Base-by-base conservation (phyloP, 768 basidiomycete species). In the Podaxis pistillaris region DNA sequence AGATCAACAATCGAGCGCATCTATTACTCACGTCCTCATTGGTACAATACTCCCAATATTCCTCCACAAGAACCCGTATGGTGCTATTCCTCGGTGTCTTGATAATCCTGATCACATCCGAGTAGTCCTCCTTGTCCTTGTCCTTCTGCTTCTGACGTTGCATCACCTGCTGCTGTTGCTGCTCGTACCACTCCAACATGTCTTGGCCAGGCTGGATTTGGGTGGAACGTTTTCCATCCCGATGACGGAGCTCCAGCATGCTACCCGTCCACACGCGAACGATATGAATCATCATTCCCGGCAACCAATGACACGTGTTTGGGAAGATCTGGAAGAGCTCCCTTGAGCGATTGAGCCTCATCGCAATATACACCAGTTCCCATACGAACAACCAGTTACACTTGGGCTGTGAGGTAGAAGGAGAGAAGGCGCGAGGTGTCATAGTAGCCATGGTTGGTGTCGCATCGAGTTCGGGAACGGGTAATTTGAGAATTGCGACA, bases 21-120 rank as follows among this genome's bases (percentile, higher is more conserved):
- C 28, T 30, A 30, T 24, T 22, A 17, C 58, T 51, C 36, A 59
- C 58, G 13, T 51, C 36, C 24, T 36, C 47, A 11, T 19, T 51
- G 12, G 15, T 24, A 5, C 19, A 19, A 3, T 50, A 26, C 2
- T 11, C 11, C 58, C 58, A 59, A 30, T 37, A 59, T 17, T 59
- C 30, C 6, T 59, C 36, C 11, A 59, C 58, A 13, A 59, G 58
- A 6, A 41, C 8, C 19, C 37, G 47, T 2, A 59, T 8, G 2
- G 58, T 59, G 15, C 13, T 37, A 24, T 59, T 59, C 36, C 22
- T 59, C 15, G 58, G 58, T 22, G 49, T 38, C 58, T 59, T 59
- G 22, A 59, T 24, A 6, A 59, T 38, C 19, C 49, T 17, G 2
- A 59, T 24, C 13, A 51, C 58, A 15, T 59, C 49, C n/a, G 33